Percentiles rank a stretch among this genome's conserved stretches.
Conservation (phyloP, 2,329 filamentous ascomycete species). For the Bipolaris victoriae region DNA sequence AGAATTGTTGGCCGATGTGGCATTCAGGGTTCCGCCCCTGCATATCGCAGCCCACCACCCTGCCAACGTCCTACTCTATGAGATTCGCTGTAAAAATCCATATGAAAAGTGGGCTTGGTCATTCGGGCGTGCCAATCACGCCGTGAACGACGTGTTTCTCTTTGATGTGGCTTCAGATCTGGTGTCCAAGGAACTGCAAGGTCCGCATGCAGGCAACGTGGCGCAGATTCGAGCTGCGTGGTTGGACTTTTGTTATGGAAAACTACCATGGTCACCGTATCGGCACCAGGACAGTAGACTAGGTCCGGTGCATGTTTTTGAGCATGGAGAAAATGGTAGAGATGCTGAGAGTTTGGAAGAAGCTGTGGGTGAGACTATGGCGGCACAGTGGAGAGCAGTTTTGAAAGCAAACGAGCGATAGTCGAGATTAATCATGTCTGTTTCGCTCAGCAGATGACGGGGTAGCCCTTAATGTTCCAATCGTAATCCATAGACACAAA, state of each 20-base stretch:
- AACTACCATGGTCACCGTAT: background rate
- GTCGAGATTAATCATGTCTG: background rate
- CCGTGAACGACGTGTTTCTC: background rate
- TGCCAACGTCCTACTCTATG: background rate
- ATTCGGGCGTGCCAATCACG: background rate
- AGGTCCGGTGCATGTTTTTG: background rate
- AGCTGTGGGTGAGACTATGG: background rate
- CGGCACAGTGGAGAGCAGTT: background rate
- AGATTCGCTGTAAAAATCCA: background rate
- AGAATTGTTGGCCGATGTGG: background rate
- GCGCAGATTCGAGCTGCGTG: background rate
- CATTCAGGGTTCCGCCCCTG: background rate
- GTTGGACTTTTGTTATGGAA: background rate
- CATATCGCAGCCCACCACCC: background rate
- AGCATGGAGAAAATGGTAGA: background rate
- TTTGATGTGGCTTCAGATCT: background rate
- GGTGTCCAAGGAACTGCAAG: background rate
- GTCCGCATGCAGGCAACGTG: background rate
- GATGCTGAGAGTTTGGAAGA: background rate
- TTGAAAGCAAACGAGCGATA: background rate
- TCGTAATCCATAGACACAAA: too few relatives aligned
- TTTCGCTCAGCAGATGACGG: background rate
- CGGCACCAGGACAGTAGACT: background rate
- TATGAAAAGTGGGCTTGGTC: background rate
- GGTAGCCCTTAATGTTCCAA: too few relatives aligned